Conservation (phyloP, 352 stramenopile genomes). For the Pythium graminicola region DNA sequence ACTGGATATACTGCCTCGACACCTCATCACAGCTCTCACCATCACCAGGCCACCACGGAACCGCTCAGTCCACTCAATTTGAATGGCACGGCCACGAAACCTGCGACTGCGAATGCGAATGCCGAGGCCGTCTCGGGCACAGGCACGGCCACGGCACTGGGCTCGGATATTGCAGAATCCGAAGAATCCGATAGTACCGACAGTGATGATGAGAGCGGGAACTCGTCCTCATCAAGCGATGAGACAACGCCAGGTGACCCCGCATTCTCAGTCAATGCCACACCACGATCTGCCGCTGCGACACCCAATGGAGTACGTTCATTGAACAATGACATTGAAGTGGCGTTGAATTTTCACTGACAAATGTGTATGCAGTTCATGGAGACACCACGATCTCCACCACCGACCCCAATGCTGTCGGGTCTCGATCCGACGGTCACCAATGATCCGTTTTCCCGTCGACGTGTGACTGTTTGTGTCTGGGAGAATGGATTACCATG, state of each 20-base stretch:
- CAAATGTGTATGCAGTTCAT: constrained; percentile 17
- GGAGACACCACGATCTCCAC: constrained; percentile 9
- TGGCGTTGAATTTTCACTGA: too few species aligned
- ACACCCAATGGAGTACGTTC: constrained; percentile 17
- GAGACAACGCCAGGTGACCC: constrained; percentile 35
- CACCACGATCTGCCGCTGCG: constrained; percentile 15
- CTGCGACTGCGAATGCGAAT: not conserved
- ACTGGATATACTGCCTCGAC: not conserved
- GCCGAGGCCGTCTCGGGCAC: constrained; percentile 8
- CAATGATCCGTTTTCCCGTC: constrained; percentile 40
- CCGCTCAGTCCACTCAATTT: constrained; percentile 4
- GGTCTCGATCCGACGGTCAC: not conserved
- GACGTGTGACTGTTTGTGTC: constrained; percentile 68
- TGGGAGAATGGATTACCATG: constrained; percentile 63
- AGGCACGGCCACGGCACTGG: constrained; percentile 33
- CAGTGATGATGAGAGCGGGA: constrained; percentile 69
- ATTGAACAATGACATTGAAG: too few species aligned
- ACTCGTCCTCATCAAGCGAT: constrained; percentile 69
- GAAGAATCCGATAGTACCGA: constrained; percentile 74
- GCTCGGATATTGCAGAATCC: constrained; percentile 56
- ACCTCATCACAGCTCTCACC: not conserved
- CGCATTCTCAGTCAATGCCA: constrained; percentile 7
- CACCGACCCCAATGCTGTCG: constrained; percentile 13
- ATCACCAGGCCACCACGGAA: not conserved
- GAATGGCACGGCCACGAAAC: not conserved